phyloP scores from a whole-genome alignment of 805 yeast species.

The Sugiyamaella chiloensis region DNA sequence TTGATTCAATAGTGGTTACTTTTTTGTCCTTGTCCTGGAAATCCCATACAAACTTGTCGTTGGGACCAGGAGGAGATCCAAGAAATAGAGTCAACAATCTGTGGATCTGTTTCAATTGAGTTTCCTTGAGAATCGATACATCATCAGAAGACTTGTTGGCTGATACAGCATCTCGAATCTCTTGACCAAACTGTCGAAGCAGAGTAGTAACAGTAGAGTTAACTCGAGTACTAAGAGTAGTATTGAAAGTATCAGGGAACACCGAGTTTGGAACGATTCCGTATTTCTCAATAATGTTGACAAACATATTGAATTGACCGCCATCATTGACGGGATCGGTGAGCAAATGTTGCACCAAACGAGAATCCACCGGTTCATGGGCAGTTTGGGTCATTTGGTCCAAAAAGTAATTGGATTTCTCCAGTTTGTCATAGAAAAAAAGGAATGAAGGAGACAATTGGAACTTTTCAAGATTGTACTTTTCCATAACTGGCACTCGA shows the following conservation, averaged over 20 bases:
- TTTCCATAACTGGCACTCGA: constrained; percentile 58
- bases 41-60: constrained; percentile 69
- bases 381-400: constrained; percentile 73
- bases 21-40: constrained; percentile 68
- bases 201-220: constrained; percentile 64
- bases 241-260: constrained; percentile 65
- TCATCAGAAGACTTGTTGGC: constrained; percentile 40
- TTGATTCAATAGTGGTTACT: constrained; percentile 46
- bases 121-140: constrained; percentile 35
- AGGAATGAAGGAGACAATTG: constrained; percentile 76
- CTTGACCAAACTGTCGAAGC: constrained; percentile 74
- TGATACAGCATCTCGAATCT: constrained; percentile 50
- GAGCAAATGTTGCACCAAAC: constrained; percentile 64
- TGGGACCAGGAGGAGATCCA: constrained; percentile 77
- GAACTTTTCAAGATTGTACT: constrained; percentile 61
- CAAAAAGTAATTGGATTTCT: constrained; percentile 75
- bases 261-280: constrained; percentile 73
- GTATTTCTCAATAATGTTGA: constrained; percentile 72
- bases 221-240: constrained; percentile 50
- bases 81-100: constrained; percentile 63
- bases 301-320: constrained; percentile 84
- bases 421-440: constrained; percentile 83
- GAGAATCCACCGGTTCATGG: constrained; percentile 61
- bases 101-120: constrained; percentile 60
- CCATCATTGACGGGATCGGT: constrained; percentile 74